These are phyloP conservation scores for Bothriochloa decipiens DNA, from an alignment of 176 grass and related monocot genomes.

Conservation along the genomic window DNA sequence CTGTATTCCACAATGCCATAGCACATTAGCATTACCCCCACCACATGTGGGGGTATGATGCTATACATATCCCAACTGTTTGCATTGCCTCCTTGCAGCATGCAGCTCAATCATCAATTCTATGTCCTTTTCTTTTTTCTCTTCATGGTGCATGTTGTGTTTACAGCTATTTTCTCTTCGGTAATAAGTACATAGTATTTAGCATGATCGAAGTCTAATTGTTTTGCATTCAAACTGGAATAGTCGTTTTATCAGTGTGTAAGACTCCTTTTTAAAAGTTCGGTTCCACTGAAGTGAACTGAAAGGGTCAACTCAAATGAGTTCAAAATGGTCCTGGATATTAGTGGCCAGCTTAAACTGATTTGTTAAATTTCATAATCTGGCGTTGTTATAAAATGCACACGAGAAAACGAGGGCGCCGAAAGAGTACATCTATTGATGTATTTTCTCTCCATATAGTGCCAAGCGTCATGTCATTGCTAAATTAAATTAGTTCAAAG, in stretches of 20 bases:
- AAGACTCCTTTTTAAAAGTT: not conserved
- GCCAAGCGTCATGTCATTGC: not conserved
- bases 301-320: not conserved
- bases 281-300: not conserved
- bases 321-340: not conserved
- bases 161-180: too few relatives aligned
- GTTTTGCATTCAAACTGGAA: slow-evolving; percentile 5
- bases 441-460: not conserved
- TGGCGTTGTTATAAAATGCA: not conserved
- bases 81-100: not conserved
- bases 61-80: not conserved
- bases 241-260: not conserved
- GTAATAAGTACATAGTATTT: not conserved
- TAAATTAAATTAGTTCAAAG: slow-evolving; percentile 1
- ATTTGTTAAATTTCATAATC: not conserved
- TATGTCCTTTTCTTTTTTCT: not conserved
- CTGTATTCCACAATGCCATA: not conserved
- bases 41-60: slow-evolving; percentile 2
- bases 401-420: not conserved
- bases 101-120: not conserved
- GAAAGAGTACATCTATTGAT: not conserved
- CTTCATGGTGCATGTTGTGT: too few relatives aligned
- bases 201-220: not conserved
- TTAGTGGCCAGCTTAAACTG: slow-evolving; percentile 2
- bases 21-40: not conserved